phyloP scores from a whole-genome alignment of 2,329 filamentous ascomycete species.

The Ophiosphaerella narmari region DNA sequence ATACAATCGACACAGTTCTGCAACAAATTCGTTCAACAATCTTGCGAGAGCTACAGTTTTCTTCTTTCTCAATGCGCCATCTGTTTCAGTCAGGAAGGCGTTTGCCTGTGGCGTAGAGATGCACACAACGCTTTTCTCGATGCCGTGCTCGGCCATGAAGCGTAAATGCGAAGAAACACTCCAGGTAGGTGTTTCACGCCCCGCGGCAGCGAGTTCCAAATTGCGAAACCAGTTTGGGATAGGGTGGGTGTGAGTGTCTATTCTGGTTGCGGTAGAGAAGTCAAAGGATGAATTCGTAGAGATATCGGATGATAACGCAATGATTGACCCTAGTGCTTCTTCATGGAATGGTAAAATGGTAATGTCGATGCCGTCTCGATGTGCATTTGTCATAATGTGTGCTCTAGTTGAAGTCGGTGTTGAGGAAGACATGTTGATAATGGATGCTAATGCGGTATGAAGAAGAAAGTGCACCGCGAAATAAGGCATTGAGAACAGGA shows the following conservation, averaged over 20 bases:
- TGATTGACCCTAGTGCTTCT: constrained; percentile 36
- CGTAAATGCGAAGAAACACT: constrained; percentile 28
- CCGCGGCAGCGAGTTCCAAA: constrained; percentile 40
- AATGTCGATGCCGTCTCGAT: constrained; percentile 30
- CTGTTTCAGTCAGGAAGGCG: constrained; percentile 30
- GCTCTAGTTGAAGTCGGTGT: no score
- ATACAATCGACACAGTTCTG: constrained; percentile 28
- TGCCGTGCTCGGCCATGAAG: constrained; percentile 39
- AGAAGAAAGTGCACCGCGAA: no score
- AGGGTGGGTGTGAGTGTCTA: constrained; percentile 46
- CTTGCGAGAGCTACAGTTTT: constrained; percentile 41
- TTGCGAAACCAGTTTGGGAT: constrained; percentile 42
- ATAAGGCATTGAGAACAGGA: no score
- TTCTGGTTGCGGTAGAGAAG: constrained; percentile 26
- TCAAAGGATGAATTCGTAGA: constrained; percentile 2
- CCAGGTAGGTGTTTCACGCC: constrained; percentile 41
- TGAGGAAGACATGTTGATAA: no score
- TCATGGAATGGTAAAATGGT: constrained; percentile 34
- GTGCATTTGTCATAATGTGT: no score
- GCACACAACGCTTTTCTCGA: constrained; percentile 37
- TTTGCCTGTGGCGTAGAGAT: constrained; percentile 44
- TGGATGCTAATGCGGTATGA: no score
- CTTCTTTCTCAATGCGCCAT: constrained; percentile 5
- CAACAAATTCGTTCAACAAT: constrained; percentile 41
- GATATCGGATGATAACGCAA: constrained; percentile 17